phyloP scores from a whole-genome alignment of 352 stramenopile species.

The Phytophthora colocasiae region DNA sequence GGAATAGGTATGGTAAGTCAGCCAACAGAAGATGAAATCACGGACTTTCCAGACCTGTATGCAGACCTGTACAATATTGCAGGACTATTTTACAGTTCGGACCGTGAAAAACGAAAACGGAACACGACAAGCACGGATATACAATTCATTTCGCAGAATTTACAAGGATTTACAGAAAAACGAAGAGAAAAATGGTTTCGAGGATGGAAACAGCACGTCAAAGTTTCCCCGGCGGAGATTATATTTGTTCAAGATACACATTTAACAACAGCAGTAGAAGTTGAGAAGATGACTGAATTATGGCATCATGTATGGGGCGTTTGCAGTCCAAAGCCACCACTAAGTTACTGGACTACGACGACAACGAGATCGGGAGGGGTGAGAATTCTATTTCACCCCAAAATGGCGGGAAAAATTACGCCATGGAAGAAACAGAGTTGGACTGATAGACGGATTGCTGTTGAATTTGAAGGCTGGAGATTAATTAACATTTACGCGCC shows the following conservation, averaged over 20 bases:
- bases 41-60: conserved; percentile 2
- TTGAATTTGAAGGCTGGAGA: conserved; percentile 1
- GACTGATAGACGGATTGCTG: conserved; percentile 1
- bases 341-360: conserved; percentile 14
- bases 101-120: not conserved
- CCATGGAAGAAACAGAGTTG: conserved; percentile 1
- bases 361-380: not conserved
- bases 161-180: conserved; percentile 7
- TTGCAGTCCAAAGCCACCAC: not conserved
- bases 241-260: conserved; percentile 21
- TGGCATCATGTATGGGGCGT: conserved; percentile 1
- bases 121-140: not conserved
- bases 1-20: not conserved
- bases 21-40: not conserved
- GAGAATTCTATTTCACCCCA: conserved; percentile 3
- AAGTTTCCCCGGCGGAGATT: conserved; percentile 4
- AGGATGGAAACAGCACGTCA: not conserved
- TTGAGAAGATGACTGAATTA: not conserved
- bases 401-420: not conserved
- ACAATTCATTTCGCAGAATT: conserved; percentile 1
- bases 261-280: not conserved
- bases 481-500: conserved; percentile 4
- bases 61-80: conserved; percentile 9
- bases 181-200: conserved; percentile 1
- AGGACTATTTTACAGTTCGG: conserved; percentile 5